A percentile compares a stretch with the other conserved stretches of the same genome.
These are phyloP conservation scores for Paecilomyces sp. DNA, from an alignment of 2,329 filamentous ascomycete genomes.

Conservation along the genomic window DNA sequence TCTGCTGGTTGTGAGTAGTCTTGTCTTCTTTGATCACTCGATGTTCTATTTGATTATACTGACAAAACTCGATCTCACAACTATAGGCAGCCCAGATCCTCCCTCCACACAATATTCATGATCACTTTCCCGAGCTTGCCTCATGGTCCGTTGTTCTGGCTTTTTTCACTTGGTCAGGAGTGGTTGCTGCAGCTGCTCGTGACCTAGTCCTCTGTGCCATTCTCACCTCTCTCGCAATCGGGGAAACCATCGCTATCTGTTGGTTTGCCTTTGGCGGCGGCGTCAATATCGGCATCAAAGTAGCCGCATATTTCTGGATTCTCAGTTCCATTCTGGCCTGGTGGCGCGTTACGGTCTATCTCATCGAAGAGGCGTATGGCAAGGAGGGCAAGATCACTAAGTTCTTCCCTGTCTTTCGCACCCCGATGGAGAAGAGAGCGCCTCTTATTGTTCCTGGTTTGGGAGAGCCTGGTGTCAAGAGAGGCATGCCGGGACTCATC, in stretches of 20 bases:
- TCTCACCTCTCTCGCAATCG: neutral
- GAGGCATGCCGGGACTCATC: conserved; percentile 12
- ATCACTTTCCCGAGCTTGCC: conserved; percentile 14
- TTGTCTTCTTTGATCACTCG: no score
- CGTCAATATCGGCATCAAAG: conserved; percentile 13
- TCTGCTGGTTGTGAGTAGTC: neutral
- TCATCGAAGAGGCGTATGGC: conserved; percentile 15
- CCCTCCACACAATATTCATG: conserved; percentile 6
- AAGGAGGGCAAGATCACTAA: conserved; percentile 4
- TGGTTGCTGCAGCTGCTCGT: conserved; percentile 9
- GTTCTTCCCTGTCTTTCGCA: conserved; percentile 14
- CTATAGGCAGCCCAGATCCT: neutral
- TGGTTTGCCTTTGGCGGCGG: neutral
- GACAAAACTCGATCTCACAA: neutral
- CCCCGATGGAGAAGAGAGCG: conserved; percentile 10
- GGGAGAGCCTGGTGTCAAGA: conserved; percentile 16
- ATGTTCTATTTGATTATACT: no score
- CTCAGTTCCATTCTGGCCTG: conserved; percentile 11
- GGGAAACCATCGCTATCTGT: neutral
- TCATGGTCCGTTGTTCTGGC: conserved; percentile 13
- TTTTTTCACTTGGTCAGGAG: conserved; percentile 9
- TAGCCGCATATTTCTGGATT: conserved; percentile 16
- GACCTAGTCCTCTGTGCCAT: conserved; percentile 4
- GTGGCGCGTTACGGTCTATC: conserved; percentile 15
- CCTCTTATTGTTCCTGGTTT: conserved; percentile 13